phyloP scores from a whole-genome alignment of 2,329 filamentous ascomycete genomes.

The Myriosclerotinia curreyana region DNA sequence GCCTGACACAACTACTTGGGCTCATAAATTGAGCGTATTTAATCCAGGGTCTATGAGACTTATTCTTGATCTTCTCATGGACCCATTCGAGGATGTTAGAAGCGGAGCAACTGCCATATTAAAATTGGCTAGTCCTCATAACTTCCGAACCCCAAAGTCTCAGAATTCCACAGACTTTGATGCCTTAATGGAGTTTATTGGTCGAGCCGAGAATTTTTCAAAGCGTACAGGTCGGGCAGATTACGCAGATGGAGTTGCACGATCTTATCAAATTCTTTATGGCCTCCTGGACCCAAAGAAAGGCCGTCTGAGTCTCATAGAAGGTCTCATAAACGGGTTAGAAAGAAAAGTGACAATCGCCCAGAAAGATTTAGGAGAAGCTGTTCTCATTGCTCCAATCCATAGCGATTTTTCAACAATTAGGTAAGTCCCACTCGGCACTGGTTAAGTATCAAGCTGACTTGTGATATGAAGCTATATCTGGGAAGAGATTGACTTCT shows the following conservation, averaged over 20 bases:
- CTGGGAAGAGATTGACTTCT: slow-evolving; percentile 31
- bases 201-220: slow-evolving; percentile 56
- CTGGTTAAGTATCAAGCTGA: slow-evolving; percentile 12
- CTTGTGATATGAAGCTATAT: slow-evolving; percentile 28
- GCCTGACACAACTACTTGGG: slow-evolving; percentile 33
- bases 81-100: slow-evolving; percentile 91
- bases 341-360: slow-evolving; percentile 63
- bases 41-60: slow-evolving; percentile 56
- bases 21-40: slow-evolving; percentile 37
- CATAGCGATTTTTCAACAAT: slow-evolving; percentile 69
- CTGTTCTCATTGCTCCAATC: slow-evolving; percentile 63
- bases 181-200: slow-evolving; percentile 49
- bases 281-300: slow-evolving; percentile 49
- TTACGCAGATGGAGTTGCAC: slow-evolving; percentile 86
- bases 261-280: slow-evolving; percentile 68
- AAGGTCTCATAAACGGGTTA: slow-evolving; percentile 57
- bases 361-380: slow-evolving; percentile 60
- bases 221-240: slow-evolving; percentile 78
- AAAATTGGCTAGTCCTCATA: slow-evolving; percentile 46
- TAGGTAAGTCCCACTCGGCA: slow-evolving; percentile 44
- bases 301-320: slow-evolving; percentile 51
- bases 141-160: slow-evolving; percentile 24
- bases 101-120: slow-evolving; percentile 53
- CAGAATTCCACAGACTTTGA: neutral
- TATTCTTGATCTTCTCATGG: slow-evolving; percentile 75